Conservation (phyloP, 2,329 filamentous ascomycete genomes). For the Fusarium nodosum region DNA sequence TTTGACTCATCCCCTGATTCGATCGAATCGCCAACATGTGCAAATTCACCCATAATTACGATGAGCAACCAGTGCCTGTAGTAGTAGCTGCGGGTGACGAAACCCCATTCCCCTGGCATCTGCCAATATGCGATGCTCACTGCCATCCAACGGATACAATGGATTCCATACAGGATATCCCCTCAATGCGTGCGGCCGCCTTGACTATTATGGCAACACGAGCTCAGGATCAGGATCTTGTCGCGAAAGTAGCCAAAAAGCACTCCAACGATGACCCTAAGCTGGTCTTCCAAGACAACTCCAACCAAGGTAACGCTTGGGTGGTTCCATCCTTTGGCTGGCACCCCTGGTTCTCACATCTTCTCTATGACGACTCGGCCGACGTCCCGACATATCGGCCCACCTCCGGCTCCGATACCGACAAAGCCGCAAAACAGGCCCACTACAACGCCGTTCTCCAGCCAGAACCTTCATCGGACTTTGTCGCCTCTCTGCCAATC, state of each 20-base stretch:
- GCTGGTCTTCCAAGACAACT: not conserved
- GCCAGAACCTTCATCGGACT: slow-evolving; percentile 60
- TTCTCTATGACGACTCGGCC: slow-evolving; percentile 74
- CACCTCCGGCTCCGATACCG: slow-evolving; percentile 28
- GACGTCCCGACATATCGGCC: slow-evolving; percentile 56
- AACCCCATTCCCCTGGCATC: slow-evolving; percentile 74
- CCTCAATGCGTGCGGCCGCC: slow-evolving; percentile 73
- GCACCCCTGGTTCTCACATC: slow-evolving; percentile 89
- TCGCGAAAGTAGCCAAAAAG: slow-evolving; percentile 71
- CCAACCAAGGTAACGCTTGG: not conserved
- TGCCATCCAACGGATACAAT: slow-evolving; percentile 88
- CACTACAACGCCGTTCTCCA: slow-evolving; percentile 80
- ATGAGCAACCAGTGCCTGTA: slow-evolving; percentile 3
- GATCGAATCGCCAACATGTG: slow-evolving; percentile 20
- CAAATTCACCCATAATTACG: slow-evolving; percentile 21
- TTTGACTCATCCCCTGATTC: not conserved
- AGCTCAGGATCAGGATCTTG: slow-evolving; percentile 80
- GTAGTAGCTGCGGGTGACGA: not conserved
- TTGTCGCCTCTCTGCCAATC: slow-evolving; percentile 67
- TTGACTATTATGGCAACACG: slow-evolving; percentile 85
- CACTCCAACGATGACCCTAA: slow-evolving; percentile 60
- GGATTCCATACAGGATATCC: slow-evolving; percentile 69
- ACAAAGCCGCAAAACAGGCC: slow-evolving; percentile 57
- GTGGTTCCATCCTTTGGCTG: slow-evolving; percentile 82
- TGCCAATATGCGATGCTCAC: slow-evolving; percentile 82